Evolutionary conservation across 495 filamentous ascomycete species (phyloP), one percentile per base, ranked within the genome.

Genomic region (Penicillium cataractarum): DNA sequence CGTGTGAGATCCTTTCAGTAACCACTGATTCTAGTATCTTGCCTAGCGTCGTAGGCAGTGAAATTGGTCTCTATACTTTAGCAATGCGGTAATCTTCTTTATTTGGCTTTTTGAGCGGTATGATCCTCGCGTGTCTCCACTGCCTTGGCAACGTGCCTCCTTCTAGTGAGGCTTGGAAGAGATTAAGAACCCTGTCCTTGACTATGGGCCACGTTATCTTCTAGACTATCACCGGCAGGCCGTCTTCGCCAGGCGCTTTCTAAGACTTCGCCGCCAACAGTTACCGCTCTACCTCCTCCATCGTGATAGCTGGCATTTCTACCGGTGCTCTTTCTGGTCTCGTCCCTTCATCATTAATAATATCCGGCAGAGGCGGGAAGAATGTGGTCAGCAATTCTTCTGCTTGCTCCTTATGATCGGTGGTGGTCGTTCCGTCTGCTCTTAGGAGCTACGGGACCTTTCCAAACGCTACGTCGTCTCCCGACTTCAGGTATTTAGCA

Each of bases 1-100:
- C 66, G 46, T 70, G 57, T 42, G 58, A 64, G 65, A 73, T 69
- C 53, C 65, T 67, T 46, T 66, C 62, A 49, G 70, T 67, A 10
- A 77, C 60, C n/a, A 79, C 54, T 10, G 60, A 60, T 59, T 74
- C 65, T 8, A 72, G 62, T 27, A 70, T 55, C 63, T 74, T 76
- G 8, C 71, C 70, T 1, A 74, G 32, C 22, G 69, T 70, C 55
- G 67, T 64, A 6, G 73, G 61, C 2, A 75, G 66, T n/a, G 74
- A 71, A 4, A 77, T 74, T n/a, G 68, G 67, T 26, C 70, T 52
- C 60, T 62, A 75, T 26, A 12, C 44, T 49, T 49, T 49, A 22
- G 44, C 19, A 33, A 57, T 53, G 22, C 56, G 58, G 54, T 73
- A 73, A 35, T 67, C 33, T 29, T 64, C 65, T 40, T 71, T 72